These are phyloP conservation scores for Exophiala calicioides DNA, from an alignment of 2,329 filamentous ascomycete species.

Conservation along the genomic window DNA sequence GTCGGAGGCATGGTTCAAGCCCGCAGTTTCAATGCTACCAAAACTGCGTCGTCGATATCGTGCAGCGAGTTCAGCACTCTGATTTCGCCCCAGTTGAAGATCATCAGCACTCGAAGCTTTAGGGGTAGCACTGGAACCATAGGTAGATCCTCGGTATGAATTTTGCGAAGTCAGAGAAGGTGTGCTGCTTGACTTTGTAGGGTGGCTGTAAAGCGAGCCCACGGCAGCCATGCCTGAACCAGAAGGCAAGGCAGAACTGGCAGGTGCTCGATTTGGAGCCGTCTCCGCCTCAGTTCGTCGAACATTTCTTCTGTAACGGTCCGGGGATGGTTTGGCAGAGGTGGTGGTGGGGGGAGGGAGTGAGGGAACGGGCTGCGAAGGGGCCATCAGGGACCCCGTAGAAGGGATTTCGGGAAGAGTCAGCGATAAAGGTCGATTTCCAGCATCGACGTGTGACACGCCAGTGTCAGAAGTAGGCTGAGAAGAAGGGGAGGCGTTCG, in stretches of 20 bases:
- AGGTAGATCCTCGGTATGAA: slow-evolving; percentile 35
- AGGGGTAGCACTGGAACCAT: slow-evolving; percentile 53
- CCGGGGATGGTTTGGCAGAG: slow-evolving; percentile 69
- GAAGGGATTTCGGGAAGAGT: slow-evolving; percentile 22
- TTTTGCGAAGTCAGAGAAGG: slow-evolving; percentile 35
- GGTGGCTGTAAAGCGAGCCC: slow-evolving; percentile 57
- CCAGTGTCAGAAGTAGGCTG: slow-evolving; percentile 15
- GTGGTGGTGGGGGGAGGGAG: not conserved
- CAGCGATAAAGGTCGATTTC: slow-evolving; percentile 20
- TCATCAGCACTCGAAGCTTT: slow-evolving; percentile 69
- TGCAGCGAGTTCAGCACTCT: slow-evolving; percentile 67
- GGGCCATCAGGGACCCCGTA: slow-evolving; percentile 21
- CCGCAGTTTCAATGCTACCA: slow-evolving; percentile 61
- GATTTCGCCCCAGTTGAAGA: slow-evolving; percentile 54
- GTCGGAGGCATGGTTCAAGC: slow-evolving; percentile 39
- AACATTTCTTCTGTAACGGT: slow-evolving; percentile 75
- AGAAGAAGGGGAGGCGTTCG: slow-evolving; percentile 14
- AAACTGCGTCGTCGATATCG: slow-evolving; percentile 81
- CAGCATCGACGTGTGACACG: slow-evolving; percentile 23
- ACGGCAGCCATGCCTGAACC: slow-evolving; percentile 57
- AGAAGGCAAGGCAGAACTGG: slow-evolving; percentile 49
- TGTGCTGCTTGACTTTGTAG: slow-evolving; percentile 41
- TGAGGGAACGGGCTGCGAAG: slow-evolving; percentile 2
- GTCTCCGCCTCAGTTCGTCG: slow-evolving; percentile 52
- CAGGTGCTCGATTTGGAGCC: slow-evolving; percentile 15